Conservation (phyloP, 192 early-diverging fungal genomes). For the Podila horticola region DNA sequence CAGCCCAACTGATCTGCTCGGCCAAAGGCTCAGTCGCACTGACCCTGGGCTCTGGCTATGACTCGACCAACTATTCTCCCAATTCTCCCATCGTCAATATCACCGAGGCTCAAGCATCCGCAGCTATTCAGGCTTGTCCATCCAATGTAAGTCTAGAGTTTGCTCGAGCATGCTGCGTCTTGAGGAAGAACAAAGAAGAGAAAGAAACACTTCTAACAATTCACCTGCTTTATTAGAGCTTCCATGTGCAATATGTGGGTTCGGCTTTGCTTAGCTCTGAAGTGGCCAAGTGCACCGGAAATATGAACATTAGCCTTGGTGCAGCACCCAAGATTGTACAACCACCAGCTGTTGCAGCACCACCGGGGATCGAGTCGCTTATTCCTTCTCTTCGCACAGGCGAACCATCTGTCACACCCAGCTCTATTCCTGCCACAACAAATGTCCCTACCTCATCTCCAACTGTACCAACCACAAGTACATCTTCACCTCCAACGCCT, state of each 20-base stretch:
- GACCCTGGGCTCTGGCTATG: slow-evolving; percentile 1
- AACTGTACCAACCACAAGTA: neutral
- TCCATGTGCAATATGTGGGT: slow-evolving; percentile 11
- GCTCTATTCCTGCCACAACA: neutral
- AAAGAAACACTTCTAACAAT: neutral
- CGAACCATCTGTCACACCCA: neutral
- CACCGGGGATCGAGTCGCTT: neutral
- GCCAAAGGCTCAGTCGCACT: neutral
- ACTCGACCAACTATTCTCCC: neutral
- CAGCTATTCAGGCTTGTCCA: slow-evolving; percentile 17
- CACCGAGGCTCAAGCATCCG: neutral
- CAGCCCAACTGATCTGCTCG: slow-evolving; percentile 31
- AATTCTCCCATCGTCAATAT: slow-evolving; percentile 11
- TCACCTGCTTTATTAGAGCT: neutral
- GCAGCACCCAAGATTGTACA: neutral
- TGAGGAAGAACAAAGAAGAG: neutral
- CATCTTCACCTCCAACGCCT: neutral
- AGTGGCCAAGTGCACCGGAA: slow-evolving; percentile 1
- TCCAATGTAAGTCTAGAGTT: slow-evolving; percentile 21
- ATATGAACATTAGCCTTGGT: neutral
- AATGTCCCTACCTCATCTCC: neutral
- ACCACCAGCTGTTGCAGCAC: neutral
- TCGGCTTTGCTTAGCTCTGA: neutral
- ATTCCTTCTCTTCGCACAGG: neutral
- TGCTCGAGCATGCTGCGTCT: neutral